Base-by-base conservation (phyloP, 345 rosid genomes). In the Gynandropsis gynandra region DNA sequence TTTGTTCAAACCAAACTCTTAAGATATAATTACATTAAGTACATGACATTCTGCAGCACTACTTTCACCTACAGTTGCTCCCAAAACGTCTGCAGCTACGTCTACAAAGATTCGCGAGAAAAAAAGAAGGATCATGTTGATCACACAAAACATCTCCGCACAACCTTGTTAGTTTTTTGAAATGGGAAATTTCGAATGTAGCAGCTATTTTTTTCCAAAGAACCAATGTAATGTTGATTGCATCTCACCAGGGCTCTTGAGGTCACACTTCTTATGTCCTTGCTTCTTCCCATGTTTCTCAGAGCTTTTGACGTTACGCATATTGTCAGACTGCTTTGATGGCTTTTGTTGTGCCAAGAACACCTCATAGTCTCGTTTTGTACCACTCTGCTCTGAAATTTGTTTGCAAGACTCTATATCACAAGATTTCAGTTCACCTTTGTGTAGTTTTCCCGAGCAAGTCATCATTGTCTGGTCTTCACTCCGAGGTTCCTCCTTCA, bases 141-240 rank as follows among this genome's bases (percentile, higher is more conserved):
- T 24, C 29, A 24, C 29, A 24, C 29, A 24, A 24, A 24, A 24
- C 29, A 24, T 5, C 29, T 24, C 29, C 29, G 5, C 29, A 2
- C 5, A 24, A 24, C 29, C 29, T 24, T 24, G 5, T 24, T 24
- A 24, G 5, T 5, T 5, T 24, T 24, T 24, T 2, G 29, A 24
- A 24, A 24, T 24, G 29, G 5, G 29, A 24, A 24, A 2, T 5
- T 24, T 24, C 29, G 29, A 5, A 5, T 24, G 29, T 5, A 5
- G 29, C 0, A 29, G 42, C 70, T 74, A 84, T 32, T 64, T 74
- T 47, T 64, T 78, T 54, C 71, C 54, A 1, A 75, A 87, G 79
- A 76, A 82, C 16, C 82, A 80, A 57, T 77, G 69, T 9, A 87
- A 71, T 0, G 84, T 82, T 19, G 86, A 76, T 47, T 81, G 85